Conservation (phyloP, 495 filamentous ascomycete genomes). For the Chaetomium cochliodes region DNA sequence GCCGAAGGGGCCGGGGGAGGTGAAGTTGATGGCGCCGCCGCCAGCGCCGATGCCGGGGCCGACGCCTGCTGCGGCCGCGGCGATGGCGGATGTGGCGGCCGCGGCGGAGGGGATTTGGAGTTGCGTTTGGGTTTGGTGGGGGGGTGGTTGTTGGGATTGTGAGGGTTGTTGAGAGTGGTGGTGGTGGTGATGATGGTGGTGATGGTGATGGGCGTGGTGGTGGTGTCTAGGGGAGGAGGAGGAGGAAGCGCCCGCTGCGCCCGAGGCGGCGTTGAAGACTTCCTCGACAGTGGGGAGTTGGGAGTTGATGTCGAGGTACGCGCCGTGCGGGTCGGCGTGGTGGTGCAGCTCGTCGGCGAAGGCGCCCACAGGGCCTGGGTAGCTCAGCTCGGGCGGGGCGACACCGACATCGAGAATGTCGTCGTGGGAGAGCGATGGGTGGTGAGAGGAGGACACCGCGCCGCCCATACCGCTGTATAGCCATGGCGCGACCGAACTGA, state of each 20-base stretch:
- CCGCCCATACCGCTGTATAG: slow-evolving; percentile 39
- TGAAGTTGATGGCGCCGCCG: slow-evolving; percentile 7
- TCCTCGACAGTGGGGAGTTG: slow-evolving; percentile 18
- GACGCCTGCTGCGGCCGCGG: neutral
- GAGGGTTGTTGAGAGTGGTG: neutral
- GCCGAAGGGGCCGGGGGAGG: slow-evolving; percentile 38
- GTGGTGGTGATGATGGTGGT: slow-evolving; percentile 7
- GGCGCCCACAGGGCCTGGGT: slow-evolving; percentile 33
- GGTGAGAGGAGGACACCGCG: neutral
- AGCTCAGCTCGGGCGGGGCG: slow-evolving; percentile 36
- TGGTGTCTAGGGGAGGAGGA: slow-evolving; percentile 2
- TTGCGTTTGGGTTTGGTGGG: neutral
- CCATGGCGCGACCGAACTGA: slow-evolving; percentile 46
- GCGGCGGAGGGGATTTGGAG: neutral
- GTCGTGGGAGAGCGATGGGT: slow-evolving; percentile 14
- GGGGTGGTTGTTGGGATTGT: neutral
- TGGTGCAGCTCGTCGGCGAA: slow-evolving; percentile 21
- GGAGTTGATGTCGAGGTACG: slow-evolving; percentile 13
- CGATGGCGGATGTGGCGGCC: neutral
- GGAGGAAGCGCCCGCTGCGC: neutral
- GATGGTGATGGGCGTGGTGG: slow-evolving; percentile 1
- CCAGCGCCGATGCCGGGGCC: neutral
- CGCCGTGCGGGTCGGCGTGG: slow-evolving; percentile 1
- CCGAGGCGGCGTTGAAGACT: slow-evolving; percentile 2
- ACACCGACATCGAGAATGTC: slow-evolving; percentile 23